Evolutionary conservation across 148 eudicot species (phyloP), one percentile per base, ranked within the genome.

Genomic region (Beta vulgaris): DNA sequence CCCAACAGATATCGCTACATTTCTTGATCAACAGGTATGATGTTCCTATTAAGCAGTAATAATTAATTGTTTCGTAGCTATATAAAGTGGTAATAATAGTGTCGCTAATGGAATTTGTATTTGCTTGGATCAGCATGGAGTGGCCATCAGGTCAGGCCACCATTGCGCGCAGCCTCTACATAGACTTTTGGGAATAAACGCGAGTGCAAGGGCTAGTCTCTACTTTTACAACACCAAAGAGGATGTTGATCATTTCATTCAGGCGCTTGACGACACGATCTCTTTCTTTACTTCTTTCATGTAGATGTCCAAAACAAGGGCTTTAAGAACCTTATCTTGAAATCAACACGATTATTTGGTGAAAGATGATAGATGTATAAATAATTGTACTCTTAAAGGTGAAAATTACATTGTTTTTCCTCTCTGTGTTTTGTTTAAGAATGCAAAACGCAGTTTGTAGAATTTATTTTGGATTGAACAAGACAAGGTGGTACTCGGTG

Each of bases 81-180:
- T 23, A 7, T 25, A 25, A 10, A 7, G 18, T 55, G 9, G 60
- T 55, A 25, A 55, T 55, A 55, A 21, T 48, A n/a, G 59, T 14
- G 9, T 25, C n/a, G 60, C 60, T 55, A 55, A 55, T 7, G 1
- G 12, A 19, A 19, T 2, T n/a, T 55, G 53, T 55, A 23, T 55
- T 6, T 10, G 11, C 28, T 55, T 55, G 60, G 29, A 55, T 55
- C 94, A 93, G 98, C 91, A 93, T 71, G 91, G 96, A 66, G 91
- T 93, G 67, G 98, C 98, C 35, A 91, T 93, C 68, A 85, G 98
- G 80, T 93, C 98, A 1, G 97, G 98, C 19, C 98, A 93, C 82
- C 98, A 93, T 64, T 93, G 98, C 69, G 98, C 98, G 1, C 98
- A 93, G 84, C 98, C 98, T 68, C 93, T 93, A 55, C 98, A 93